Conservation (phyloP, 2,329 filamentous ascomycete species). For the Exophiala calicioides region DNA sequence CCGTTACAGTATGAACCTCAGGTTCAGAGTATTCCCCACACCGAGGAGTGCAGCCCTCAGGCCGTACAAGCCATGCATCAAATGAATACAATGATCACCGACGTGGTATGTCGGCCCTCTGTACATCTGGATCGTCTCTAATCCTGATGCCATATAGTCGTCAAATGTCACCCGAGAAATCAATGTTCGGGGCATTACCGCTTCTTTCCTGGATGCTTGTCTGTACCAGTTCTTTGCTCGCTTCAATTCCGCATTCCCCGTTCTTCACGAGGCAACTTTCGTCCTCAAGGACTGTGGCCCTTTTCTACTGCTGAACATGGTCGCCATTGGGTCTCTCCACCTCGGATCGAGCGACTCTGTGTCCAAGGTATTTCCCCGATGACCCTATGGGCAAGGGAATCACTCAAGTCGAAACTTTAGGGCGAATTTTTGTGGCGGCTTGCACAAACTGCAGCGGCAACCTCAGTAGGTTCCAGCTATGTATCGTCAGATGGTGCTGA, state of each 20-base stretch:
- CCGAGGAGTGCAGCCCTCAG: background rate
- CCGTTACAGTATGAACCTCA: background rate
- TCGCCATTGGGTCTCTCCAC: conserved; percentile 33
- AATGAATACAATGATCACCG: background rate
- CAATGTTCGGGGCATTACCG: conserved; percentile 39
- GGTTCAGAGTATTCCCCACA: background rate
- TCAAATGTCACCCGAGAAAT: conserved; percentile 1
- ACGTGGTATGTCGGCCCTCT: conserved; percentile 3
- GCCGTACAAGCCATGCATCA: conserved; percentile 5
- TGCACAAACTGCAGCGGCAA: conserved; percentile 5
- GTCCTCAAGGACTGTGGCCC: conserved; percentile 52
- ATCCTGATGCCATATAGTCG: background rate
- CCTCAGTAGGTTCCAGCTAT: too few species aligned
- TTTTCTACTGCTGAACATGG: conserved; percentile 55
- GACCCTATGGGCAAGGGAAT: too few species aligned
- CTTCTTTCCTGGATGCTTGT: conserved; percentile 56
- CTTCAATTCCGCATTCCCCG: conserved; percentile 60
- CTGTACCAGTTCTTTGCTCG: conserved; percentile 60
- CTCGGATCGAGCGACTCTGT: conserved; percentile 5
- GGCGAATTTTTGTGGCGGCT: conserved; percentile 7
- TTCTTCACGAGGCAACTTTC: conserved; percentile 58
- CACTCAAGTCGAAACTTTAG: too few species aligned
- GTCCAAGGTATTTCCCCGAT: too few species aligned
- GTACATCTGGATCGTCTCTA: too few species aligned
- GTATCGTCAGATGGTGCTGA: too few species aligned